Evolutionary conservation across 2,329 filamentous ascomycete genomes (phyloP), one percentile per base, ranked within the genome.

Genomic region (Pseudodiploospora longispora): DNA sequence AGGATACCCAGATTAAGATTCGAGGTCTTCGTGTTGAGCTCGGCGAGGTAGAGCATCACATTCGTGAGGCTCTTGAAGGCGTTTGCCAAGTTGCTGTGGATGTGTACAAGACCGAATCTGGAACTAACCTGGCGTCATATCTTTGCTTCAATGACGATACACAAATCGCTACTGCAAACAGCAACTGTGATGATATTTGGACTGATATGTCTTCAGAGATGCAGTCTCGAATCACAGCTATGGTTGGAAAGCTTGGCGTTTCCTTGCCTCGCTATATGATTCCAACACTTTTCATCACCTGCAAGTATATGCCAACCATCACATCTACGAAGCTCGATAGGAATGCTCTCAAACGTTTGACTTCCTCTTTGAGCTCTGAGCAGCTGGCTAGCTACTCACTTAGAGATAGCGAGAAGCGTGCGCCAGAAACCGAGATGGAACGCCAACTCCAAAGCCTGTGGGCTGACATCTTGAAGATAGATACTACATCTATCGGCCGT

Each of bases 271-370:
- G 54, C 29, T 70, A 70, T 52, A 70, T 70, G 67, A 57, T 70
- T 0, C 68, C 68, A 3, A 59, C 62, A 0, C 57, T 59, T 3
- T 68, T 67, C 41, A 61, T 71, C 31, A 66, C 66, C 6, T 51
- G 69, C 10, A 52, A 55, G 2, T 48, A 56, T 10, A 68, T 71
- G 59, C 68, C 68, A 10, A 10, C 43, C 2, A 48, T 38, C 2
- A 41, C 36, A 2, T 46, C 50, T 1, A 44, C 42, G 1, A 51
- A 51, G 27, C 12, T 46, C 2, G 45, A 51, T 10, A 32, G 48
- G 19, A 42, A 36, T 9, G 30, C 19, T 10, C 36, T 52, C 2
- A 40, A 41, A 4, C n/a, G 30, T 28, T 12, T 41, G 6, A 44
- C 37, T 30, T 12, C 41, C 2, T 40, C 41, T 10, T 32, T 46